Base-by-base conservation (phyloP, 2,329 filamentous ascomycete genomes). In the Talaromyces rugulosus region DNA sequence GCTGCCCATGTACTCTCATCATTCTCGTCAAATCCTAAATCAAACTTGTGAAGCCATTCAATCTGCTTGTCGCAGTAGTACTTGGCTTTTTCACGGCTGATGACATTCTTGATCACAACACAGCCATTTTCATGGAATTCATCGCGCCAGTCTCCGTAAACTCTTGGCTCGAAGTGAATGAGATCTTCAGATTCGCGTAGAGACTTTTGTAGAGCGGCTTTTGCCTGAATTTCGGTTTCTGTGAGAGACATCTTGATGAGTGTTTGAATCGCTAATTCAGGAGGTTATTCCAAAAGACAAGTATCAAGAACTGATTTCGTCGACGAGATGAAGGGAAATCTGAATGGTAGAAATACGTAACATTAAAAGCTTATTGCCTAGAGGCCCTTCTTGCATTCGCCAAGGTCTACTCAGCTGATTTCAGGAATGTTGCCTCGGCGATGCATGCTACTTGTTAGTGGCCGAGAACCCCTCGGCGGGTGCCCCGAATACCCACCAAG, bases 1-100 rank as follows among this genome's bases (percentile, higher is more conserved):
- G 70, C 70, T 1, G 72, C 78, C 78, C 78, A 81, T 8, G 80
- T 82, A 6, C 58, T 63, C 7, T 69, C 66, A 62, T 78, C 70
- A 6, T 76, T 72, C 40, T 71, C 68, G 56, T 80, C 73, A 54
- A 80, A 80, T 2, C 75, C 77, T 2, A 74, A 69, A 0, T 70
- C 69, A 53, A 80, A 81, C 2, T 73, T 75, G 57, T 77, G 71
- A 6, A 80, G 69, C 78, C 78, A 81, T 57, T 77, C 67, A 23
- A 78, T 70, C 63, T 74, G 72, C 65, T 77, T 77, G 23, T 77
- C 66, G 60, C 68, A 68, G 64, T 80, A 81, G 56, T 76, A 75
- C 27, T 75, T 63, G 7, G 78, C 77, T 0, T 71, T 67, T 63
- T 80, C 77, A 1, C 66, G 65, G 14, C 68, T 67, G 60, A 81